phyloP scores from a whole-genome alignment of 2,329 filamentous ascomycete species.

The Hypoxylon sp. region DNA sequence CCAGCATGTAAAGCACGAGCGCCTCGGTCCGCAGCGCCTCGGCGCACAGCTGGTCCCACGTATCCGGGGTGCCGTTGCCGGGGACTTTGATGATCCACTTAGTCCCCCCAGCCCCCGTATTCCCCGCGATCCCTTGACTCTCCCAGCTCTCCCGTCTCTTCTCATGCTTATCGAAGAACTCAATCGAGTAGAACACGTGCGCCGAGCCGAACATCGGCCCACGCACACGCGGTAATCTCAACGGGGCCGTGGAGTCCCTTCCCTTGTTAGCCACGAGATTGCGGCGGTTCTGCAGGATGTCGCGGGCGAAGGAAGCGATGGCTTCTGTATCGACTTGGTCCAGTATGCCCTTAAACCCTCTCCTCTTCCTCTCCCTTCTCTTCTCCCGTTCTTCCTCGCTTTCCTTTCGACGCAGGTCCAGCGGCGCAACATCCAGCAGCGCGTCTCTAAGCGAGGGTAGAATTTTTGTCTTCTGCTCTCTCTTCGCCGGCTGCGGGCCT shows the following conservation, averaged over 20 bases:
- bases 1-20: conserved; percentile 43
- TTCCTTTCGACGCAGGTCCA: conserved; percentile 17
- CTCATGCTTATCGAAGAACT: conserved; percentile 29
- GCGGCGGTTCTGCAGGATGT: conserved; percentile 38
- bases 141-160: not conserved
- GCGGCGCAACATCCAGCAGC: conserved; percentile 33
- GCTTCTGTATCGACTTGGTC: conserved; percentile 42
- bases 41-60: conserved; percentile 40
- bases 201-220: conserved; percentile 46
- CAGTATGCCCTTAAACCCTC: conserved; percentile 43
- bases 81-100: conserved; percentile 52
- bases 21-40: conserved; percentile 47
- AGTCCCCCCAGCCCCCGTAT: not conserved
- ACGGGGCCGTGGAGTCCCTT: not conserved
- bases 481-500: not conserved
- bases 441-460: conserved; percentile 34
- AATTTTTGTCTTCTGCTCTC: not conserved
- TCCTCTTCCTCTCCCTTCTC: conserved; percentile 17
- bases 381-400: conserved; percentile 4
- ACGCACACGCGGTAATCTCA: conserved; percentile 20
- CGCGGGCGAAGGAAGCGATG: conserved; percentile 38
- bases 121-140: not conserved
- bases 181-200: conserved; percentile 47
- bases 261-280: not conserved
- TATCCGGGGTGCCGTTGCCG: conserved; percentile 36